A percentile compares a stretch with the other conserved stretches of the same genome.
Conservation (phyloP, 2,329 filamentous ascomycete species). For the Diaporthe sp. region DNA sequence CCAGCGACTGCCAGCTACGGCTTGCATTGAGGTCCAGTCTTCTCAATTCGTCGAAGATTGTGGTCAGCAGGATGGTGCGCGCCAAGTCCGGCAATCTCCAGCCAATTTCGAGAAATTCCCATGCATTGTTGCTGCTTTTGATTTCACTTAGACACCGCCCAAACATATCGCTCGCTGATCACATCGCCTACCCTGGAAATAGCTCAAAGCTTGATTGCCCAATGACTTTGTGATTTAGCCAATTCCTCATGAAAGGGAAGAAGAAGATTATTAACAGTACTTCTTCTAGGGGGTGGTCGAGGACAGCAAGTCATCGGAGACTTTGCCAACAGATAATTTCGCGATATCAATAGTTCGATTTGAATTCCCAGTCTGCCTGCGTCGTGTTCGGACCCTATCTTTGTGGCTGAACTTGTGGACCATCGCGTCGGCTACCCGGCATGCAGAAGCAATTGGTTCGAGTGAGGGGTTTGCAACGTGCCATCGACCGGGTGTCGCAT, state of each 20-base stretch:
- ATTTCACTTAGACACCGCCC: neutral
- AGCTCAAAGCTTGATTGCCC: neutral
- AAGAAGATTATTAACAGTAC: neutral
- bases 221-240: neutral
- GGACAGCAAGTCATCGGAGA: neutral
- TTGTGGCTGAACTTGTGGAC: neutral
- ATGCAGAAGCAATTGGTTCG: neutral
- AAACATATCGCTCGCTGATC: neutral
- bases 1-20: neutral
- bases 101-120: neutral
- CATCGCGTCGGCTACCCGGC: neutral
- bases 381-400: neutral
- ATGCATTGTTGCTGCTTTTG: slow-evolving; percentile 7
- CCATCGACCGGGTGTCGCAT: neutral
- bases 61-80: neutral
- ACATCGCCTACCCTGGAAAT: neutral
- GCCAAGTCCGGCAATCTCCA: neutral
- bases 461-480: slow-evolving; percentile 14
- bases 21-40: neutral
- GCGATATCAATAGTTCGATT: neutral
- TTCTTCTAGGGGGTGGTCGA: neutral
- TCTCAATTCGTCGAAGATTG: neutral
- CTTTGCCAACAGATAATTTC: too few relatives aligned
- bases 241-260: neutral
- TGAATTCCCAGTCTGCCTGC: neutral